phyloP scores from a whole-genome alignment of 1,139 yeast genomes.

The Meyerozyma smithsonii region DNA sequence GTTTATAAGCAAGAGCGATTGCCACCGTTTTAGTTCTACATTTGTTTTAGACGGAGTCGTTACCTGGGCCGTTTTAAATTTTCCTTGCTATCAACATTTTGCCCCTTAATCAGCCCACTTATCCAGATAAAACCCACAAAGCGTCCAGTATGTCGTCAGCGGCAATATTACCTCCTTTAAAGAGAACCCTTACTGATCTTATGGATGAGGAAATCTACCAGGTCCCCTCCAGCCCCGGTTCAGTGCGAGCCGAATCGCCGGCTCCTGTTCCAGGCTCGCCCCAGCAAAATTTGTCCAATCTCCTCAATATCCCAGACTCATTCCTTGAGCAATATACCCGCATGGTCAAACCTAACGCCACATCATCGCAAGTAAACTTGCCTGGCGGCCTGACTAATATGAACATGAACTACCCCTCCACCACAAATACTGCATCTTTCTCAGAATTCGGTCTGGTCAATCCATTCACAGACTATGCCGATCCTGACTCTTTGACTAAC shows the following conservation, averaged over 20 bases:
- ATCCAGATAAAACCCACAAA: not conserved
- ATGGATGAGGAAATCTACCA: slow-evolving; percentile 64
- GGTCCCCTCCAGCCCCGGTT: slow-evolving; percentile 25
- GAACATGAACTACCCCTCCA: not conserved
- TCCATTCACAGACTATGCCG: slow-evolving; percentile 36
- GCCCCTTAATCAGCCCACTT: not conserved
- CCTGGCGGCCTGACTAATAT: not conserved
- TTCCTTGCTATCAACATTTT: slow-evolving; percentile 1
- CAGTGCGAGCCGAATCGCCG: not conserved
- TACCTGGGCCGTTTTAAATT: not conserved
- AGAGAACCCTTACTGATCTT: slow-evolving; percentile 54
- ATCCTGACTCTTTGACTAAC: slow-evolving; percentile 30
- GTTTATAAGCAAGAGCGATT: not conserved
- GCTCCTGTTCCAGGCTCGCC: slow-evolving; percentile 4
- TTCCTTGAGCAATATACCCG: slow-evolving; percentile 25
- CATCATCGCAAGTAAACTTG: not conserved
- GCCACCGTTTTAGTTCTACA: not conserved
- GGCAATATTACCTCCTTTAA: slow-evolving; percentile 41
- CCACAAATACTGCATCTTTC: not conserved
- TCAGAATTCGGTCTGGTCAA: slow-evolving; percentile 11
- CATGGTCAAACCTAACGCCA: slow-evolving; percentile 1
- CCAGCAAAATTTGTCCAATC: slow-evolving; percentile 20
- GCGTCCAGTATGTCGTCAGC: slow-evolving; percentile 38
- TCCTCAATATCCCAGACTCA: slow-evolving; percentile 29
- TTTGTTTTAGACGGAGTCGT: not conserved